Percentiles rank a stretch among this genome's conserved stretches.
phyloP scores from a whole-genome alignment of 2,329 filamentous ascomycete species.

The Pseudomassariella vexata region DNA sequence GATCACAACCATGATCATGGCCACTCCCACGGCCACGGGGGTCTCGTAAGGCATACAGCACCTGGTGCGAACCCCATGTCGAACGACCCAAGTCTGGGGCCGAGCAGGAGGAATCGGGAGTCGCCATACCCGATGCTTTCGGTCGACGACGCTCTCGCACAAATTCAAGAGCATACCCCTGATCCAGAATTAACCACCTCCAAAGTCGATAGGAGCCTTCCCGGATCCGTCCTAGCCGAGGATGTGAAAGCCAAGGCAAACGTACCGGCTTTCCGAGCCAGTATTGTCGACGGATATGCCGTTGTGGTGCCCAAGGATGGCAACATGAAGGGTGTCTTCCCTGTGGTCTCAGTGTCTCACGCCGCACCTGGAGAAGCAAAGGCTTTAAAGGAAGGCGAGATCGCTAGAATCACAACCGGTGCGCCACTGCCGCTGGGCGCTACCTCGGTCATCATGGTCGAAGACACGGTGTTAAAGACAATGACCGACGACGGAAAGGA shows the following conservation, averaged over 20 bases:
- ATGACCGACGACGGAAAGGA: constrained; percentile 76
- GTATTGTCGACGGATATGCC: constrained; percentile 95
- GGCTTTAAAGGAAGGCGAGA: constrained; percentile 63
- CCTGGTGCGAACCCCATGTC: constrained; percentile 51
- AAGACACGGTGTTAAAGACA: constrained; percentile 75
- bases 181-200: constrained; percentile 47
- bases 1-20: constrained; percentile 47
- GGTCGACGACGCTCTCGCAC: constrained; percentile 70
- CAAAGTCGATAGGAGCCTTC: constrained; percentile 58
- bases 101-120: constrained; percentile 68
- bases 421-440: constrained; percentile 85
- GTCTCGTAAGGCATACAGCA: constrained; percentile 67
- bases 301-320: constrained; percentile 61
- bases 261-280: constrained; percentile 90
- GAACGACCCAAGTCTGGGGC: constrained; percentile 55
- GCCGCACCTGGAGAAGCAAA: constrained; percentile 67
- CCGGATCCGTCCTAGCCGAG: constrained; percentile 75
- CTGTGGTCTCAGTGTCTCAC: constrained; percentile 81
- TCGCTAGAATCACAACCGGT: constrained; percentile 90
- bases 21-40: constrained; percentile 57
- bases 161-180: constrained; percentile 72
- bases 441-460: constrained; percentile 92
- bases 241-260: constrained; percentile 75
- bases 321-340: constrained; percentile 72
- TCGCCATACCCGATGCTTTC: constrained; percentile 92